Base-by-base conservation (phyloP, 805 yeast species). In the Saccharomycopsis oosterbeekiorum region DNA sequence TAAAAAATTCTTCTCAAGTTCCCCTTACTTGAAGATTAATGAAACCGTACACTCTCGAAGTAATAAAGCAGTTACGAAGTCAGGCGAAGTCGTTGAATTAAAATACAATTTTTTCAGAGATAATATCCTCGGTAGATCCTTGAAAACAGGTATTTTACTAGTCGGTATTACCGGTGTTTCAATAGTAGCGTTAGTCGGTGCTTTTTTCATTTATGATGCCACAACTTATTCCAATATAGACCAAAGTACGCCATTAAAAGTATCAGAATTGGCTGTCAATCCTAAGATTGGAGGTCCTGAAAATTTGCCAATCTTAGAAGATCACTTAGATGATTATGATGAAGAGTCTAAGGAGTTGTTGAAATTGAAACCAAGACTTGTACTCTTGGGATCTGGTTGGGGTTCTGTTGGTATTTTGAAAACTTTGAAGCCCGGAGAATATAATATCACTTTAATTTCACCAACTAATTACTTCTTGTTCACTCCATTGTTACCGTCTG, bases 221-320 rank as follows among this genome's bases (percentile, higher is more conserved):
- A 82, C 86, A 14, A 85, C 90, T n/a, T 85, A 85, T 68, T 64
- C 71, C 26, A 76, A 78, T 39, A 73, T 74, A 12, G 76, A 73
- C 26, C 64, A 72, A 36, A 79, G 75, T 9, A 74, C 76, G 55
- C 73, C 58, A 2, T 41, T 84, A 56, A 72, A 73, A 17, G 82
- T 85, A 15, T 81, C 86, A 11, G 70, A 74, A 21, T 72, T 76
- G 26, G 86, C 88, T 1, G 68, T 84, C 57, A 67, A 76, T 50
- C 88, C 89, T 37, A 74, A 75, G 47, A 68, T 68, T 8, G 90
- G 90, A 6, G 91, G 91, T 2, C 89, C 90, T 24, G 88, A 85
- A 68, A 83, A 86, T 66, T 73, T 86, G 62, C 89, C 89, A 1
- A 80, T 85, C 36, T 74, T 84, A 64, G 77, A 77, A 43, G 76